Evolutionary conservation across 495 filamentous ascomycete species (phyloP).

Genomic region (Neurospora intermedia): DNA sequence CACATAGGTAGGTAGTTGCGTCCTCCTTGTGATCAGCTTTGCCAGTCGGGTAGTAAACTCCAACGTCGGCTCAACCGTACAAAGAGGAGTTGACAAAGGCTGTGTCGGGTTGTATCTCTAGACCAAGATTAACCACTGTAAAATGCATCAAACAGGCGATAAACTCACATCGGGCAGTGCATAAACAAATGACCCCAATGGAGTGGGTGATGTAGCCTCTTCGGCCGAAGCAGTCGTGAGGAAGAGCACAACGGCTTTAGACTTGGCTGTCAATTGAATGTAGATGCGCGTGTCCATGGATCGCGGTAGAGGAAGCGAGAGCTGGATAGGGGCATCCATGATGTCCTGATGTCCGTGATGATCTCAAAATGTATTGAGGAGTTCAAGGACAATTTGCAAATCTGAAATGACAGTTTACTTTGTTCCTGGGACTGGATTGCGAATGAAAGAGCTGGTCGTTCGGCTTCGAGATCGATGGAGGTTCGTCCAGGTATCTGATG

Average conservation of each 20-base stretch:
- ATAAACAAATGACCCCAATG: conserved; percentile 80
- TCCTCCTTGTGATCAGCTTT: conserved; percentile 65
- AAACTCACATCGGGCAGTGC: conserved; percentile 73
- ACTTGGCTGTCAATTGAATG: conserved; percentile 59
- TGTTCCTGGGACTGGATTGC: not conserved
- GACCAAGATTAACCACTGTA: conserved; percentile 1
- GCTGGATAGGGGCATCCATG: conserved; percentile 39
- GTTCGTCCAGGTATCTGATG: not conserved
- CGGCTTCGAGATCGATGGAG: not conserved
- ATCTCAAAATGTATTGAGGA: not conserved
- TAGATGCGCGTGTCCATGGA: conserved; percentile 70
- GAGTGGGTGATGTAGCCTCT: conserved; percentile 36
- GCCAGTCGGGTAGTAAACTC: conserved; percentile 82
- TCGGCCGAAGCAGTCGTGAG: conserved; percentile 61
- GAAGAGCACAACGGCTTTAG: conserved; percentile 60
- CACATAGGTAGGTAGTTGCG: conserved; percentile 66
- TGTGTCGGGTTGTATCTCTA: conserved; percentile 47
- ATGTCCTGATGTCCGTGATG: not conserved
- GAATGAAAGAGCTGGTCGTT: not conserved
- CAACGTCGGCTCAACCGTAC: conserved; percentile 57
- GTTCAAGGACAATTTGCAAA: not conserved
- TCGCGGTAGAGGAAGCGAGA: conserved; percentile 69
- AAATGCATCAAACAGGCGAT: not conserved
- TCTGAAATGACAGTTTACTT: not conserved
- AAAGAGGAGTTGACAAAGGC: conserved; percentile 69